Base-by-base conservation (phyloP, 2,329 filamentous ascomycete genomes). In the Talaromyces sp. region DNA sequence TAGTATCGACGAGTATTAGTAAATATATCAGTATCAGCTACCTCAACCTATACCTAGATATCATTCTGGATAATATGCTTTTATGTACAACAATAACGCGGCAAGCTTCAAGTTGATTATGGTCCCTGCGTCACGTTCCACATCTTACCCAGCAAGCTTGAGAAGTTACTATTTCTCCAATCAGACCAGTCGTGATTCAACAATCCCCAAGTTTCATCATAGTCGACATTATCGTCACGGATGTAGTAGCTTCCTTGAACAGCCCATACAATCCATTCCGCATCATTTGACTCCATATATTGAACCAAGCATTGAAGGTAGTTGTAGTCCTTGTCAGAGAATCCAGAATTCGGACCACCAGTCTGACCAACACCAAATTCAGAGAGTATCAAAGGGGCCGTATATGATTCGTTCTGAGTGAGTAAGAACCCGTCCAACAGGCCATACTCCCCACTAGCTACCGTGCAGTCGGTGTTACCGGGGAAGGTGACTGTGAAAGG, bases 241-340 rank as follows among this genome's bases (percentile, higher is more conserved):
- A 86, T 78, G 68, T 88, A 88, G 68, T 87, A 88, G 65, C 82
- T 84, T 13, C 86, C 86, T 73, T 85, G 81, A 51, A 88, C 69
- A 3, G 83, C 83, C 86, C 86, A 88, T 13, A 86, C 76, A 1
- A 82, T 81, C 85, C 86, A 88, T 67, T 88, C 86, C 38, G 82
- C 82, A 69, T 88, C 84, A 72, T 87, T 88, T 49, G 75, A 72
- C 58, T 80, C 75, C 77, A 88, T 80, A 65, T 86, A 86, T 11
- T 78, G 79, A 5, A 80, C 76, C 40, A 88, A 70, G 68, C 86
- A 88, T 10, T 76, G 75, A 54, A 86, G 78, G 70, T 87, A 88
- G 0, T 71, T 72, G 61, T 77, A 71, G 54, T 85, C 83, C 51
- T 79, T 77, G 38, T 81, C 76, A 47, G 71, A 76, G 17, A 84